These are phyloP conservation scores for Blepharisma undulans DNA, from an alignment of 169 alveolate species.

Conservation along the genomic window DNA sequence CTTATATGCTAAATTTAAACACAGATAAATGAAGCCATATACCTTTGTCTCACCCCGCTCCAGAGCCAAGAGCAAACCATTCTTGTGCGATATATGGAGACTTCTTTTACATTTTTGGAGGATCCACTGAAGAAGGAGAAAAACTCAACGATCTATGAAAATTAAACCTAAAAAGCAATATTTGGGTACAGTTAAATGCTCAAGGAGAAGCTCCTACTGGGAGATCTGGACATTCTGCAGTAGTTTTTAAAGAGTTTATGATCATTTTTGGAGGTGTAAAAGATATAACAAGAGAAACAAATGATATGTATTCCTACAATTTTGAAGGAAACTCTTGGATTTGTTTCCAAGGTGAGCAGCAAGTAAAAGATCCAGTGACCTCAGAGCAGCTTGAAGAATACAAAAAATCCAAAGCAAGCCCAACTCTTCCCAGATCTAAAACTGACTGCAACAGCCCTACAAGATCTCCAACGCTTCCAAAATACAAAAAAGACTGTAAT, in stretches of 20 bases:
- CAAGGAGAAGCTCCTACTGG: conserved; percentile 70
- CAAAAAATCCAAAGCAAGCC: not conserved
- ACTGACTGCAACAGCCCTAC: not conserved
- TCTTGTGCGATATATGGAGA: conserved; percentile 53
- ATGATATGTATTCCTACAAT: conserved; percentile 51
- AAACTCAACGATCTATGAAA: conserved; percentile 60
- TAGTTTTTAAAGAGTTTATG: conserved; percentile 66
- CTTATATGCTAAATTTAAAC: conserved; percentile 23
- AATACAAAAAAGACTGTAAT: not conserved
- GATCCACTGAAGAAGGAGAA: conserved; percentile 61
- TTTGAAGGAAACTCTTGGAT: conserved; percentile 79
- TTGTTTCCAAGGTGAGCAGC: conserved; percentile 44
- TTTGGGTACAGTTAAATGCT: conserved; percentile 50
- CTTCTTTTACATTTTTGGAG: conserved; percentile 62
- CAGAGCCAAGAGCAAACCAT: conserved; percentile 70
- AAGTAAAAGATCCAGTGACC: not conserved
- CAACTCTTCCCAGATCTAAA: not conserved
- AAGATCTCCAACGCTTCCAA: not conserved
- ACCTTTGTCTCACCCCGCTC: conserved; percentile 36
- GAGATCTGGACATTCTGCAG: conserved; percentile 86
- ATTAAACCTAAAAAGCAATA: conserved; percentile 29
- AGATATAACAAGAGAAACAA: conserved; percentile 54
- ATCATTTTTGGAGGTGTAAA: conserved; percentile 85
- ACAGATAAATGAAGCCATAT: conserved; percentile 41
- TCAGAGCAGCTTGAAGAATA: conserved; percentile 12